A percentile compares a stretch with the other conserved stretches of the same genome.
Conservation (phyloP, 108 stramenopile genomes). For the Discostella stelligeroides region DNA sequence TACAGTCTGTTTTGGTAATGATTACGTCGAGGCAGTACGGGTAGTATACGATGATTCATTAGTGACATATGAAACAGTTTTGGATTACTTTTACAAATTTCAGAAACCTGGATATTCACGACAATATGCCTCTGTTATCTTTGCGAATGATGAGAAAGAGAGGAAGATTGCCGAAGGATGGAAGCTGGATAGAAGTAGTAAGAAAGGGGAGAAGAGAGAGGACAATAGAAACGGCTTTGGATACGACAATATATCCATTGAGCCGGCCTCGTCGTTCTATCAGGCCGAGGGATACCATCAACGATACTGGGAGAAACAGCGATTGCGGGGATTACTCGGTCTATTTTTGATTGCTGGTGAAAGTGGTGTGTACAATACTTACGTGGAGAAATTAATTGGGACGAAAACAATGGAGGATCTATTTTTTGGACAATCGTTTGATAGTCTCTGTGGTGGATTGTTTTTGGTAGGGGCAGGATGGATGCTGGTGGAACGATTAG, state of each 20-base stretch:
- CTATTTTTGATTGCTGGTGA: constrained; percentile 49
- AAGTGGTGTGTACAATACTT: constrained; percentile 26
- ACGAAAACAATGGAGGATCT: background rate
- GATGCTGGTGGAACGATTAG: constrained; percentile 36
- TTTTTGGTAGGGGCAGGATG: constrained; percentile 35
- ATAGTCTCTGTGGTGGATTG: constrained; percentile 28
- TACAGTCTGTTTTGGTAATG: constrained; percentile 55
- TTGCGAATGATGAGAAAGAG: constrained; percentile 60
- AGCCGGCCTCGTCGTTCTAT: constrained; percentile 66
- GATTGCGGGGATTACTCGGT: constrained; percentile 52
- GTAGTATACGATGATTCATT: constrained; percentile 62
- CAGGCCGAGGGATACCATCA: constrained; percentile 84
- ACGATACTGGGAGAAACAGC: constrained; percentile 79
- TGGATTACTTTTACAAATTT: constrained; percentile 65
- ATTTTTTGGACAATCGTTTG: constrained; percentile 24
- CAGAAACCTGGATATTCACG: constrained; percentile 69
- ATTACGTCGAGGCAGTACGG: constrained; percentile 50
- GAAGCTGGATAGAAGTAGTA: constrained; percentile 22
- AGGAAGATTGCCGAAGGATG: constrained; percentile 26
- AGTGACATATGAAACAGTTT: constrained; percentile 56
- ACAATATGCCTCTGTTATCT: constrained; percentile 81
- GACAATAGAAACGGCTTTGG: constrained; percentile 34
- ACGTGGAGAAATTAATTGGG: background rate
- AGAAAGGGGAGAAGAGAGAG: constrained; percentile 28
- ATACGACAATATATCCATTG: constrained; percentile 50